These are phyloP conservation scores for Chytriomyces sp. DNA, from an alignment of 192 early-diverging fungal genomes.

Conservation along the genomic window DNA sequence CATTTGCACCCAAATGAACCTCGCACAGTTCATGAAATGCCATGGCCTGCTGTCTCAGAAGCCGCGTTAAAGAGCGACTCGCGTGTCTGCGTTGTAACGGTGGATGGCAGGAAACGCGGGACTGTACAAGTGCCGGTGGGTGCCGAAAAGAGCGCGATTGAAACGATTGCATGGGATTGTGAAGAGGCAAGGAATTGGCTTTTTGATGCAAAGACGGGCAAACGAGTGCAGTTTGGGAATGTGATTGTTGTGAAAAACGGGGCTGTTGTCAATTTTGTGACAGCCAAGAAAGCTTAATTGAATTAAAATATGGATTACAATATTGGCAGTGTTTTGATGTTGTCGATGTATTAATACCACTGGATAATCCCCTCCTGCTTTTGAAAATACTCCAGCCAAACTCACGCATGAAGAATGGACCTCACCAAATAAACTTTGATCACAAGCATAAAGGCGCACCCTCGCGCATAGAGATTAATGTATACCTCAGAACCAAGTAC, in stretches of 20 bases:
- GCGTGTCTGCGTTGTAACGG: slow-evolving; percentile 40
- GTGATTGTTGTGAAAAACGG: slow-evolving; percentile 75
- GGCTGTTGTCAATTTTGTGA: slow-evolving; percentile 78
- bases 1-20: slow-evolving; percentile 4
- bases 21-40: neutral
- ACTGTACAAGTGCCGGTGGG: slow-evolving; percentile 55
- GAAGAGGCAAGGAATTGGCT: slow-evolving; percentile 32
- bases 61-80: slow-evolving; percentile 2
- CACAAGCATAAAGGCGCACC: no score
- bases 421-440: no score
- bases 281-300: neutral
- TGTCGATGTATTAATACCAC: no score
- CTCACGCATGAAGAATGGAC: no score
- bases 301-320: no score
- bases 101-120: slow-evolving; percentile 81
- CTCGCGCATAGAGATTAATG: no score
- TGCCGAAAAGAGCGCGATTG: slow-evolving; percentile 47
- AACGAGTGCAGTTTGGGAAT: slow-evolving; percentile 55
- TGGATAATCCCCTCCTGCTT: no score
- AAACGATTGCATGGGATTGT: slow-evolving; percentile 40
- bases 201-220: slow-evolving; percentile 34
- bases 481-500: no score
- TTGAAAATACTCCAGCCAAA: no score
- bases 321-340: no score
- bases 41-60: slow-evolving; percentile 34